These are phyloP conservation scores for Annona cherimola DNA, from an alignment of 164 flowering plant species.

Conservation along the genomic window DNA sequence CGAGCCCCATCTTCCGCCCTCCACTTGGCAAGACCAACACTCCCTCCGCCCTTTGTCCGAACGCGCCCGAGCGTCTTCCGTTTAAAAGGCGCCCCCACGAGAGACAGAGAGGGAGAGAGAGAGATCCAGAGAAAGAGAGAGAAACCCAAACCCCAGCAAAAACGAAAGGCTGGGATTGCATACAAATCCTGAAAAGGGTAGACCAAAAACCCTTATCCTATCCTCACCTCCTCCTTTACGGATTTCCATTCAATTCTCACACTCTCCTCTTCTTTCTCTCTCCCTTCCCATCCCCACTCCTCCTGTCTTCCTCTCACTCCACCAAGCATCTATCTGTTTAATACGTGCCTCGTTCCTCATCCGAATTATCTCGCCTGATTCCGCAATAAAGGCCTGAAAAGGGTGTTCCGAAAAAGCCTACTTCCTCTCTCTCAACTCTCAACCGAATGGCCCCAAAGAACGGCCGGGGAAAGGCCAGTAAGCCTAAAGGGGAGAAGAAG, in stretches of 20 bases:
- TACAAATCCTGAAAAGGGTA: constrained; percentile 26
- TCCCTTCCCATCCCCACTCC: not conserved
- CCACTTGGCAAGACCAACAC: constrained; percentile 42
- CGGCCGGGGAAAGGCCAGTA: constrained; percentile 56
- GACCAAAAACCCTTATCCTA: constrained; percentile 47
- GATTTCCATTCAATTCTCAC: constrained; percentile 1
- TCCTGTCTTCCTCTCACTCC: not conserved
- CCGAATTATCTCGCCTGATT: not conserved
- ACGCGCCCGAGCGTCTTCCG: constrained; percentile 13
- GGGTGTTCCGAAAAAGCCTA: constrained; percentile 1
- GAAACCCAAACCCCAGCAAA: constrained; percentile 17
- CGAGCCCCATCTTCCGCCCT: constrained; percentile 1
- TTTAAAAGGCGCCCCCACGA: constrained; percentile 8
- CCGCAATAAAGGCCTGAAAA: constrained; percentile 7
- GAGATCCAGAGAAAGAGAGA: constrained; percentile 19
- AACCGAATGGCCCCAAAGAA: constrained; percentile 69
- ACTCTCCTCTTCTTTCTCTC: not conserved
- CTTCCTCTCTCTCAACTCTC: too few species aligned
- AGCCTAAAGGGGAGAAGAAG: constrained; percentile 66
- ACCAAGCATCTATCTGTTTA: not conserved
- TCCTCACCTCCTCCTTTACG: constrained; percentile 26
- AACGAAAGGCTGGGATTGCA: constrained; percentile 65
- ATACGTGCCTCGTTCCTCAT: not conserved
- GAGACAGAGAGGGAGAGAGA: too few species aligned
- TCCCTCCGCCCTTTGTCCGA: constrained; percentile 19